Conservation (phyloP, 345 rosid genomes). For the Eutrema yunnanense region DNA sequence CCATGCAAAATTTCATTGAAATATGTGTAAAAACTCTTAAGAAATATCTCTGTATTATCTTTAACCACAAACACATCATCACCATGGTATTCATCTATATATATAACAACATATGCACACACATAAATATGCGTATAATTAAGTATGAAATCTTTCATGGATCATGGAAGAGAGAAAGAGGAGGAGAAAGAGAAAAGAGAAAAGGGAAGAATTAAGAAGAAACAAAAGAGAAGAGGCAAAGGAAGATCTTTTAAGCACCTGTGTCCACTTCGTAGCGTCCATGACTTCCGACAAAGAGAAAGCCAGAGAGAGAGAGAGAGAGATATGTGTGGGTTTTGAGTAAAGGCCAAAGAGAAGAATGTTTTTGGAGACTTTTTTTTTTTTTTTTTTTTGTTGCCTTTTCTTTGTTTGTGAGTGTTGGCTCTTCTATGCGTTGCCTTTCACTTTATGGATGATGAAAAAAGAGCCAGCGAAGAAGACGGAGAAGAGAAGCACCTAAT, state of each 20-base stretch:
- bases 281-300: slow-evolving; percentile 34
- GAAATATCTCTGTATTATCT: neutral
- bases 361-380: slow-evolving; percentile 23
- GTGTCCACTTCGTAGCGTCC: slow-evolving; percentile 41
- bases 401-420: slow-evolving; percentile 29
- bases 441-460: slow-evolving; percentile 33
- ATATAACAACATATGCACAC: neutral
- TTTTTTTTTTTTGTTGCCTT: neutral
- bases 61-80: neutral
- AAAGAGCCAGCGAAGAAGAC: slow-evolving; percentile 31
- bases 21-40: neutral
- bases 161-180: neutral
- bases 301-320: slow-evolving; percentile 27
- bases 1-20: slow-evolving; percentile 16
- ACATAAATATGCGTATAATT: neutral
- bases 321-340: slow-evolving; percentile 20
- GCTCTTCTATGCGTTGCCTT: slow-evolving; percentile 30
- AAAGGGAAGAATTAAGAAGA: slow-evolving; percentile 4
- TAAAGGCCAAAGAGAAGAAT: slow-evolving; percentile 28
- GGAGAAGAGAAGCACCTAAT: slow-evolving; percentile 23
- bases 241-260: slow-evolving; percentile 27
- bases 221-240: slow-evolving; percentile 24
- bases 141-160: neutral
- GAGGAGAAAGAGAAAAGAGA: neutral
- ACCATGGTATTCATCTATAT: neutral